Percentiles rank a stretch among this genome's conserved stretches.
Conservation (phyloP, 1,139 yeast genomes). For the Wickerhamiella infanticola region DNA sequence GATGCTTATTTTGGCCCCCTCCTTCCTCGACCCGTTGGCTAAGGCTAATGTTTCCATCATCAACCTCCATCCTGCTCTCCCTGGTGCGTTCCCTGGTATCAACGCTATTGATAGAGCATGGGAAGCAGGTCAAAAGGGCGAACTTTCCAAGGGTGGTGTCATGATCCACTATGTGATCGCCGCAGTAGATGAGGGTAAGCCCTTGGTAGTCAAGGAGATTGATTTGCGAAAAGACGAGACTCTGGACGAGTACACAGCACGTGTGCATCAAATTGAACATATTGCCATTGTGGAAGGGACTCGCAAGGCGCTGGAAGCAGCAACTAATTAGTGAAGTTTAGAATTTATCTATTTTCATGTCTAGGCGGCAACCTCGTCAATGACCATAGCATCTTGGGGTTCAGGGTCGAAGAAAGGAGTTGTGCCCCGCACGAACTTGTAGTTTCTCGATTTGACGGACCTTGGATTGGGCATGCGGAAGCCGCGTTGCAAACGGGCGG, state of each 20-base stretch:
- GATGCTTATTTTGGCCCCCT: constrained; percentile 81
- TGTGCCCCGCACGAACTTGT: constrained; percentile 81
- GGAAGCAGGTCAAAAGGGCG: constrained; percentile 81
- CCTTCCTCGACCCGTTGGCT: constrained; percentile 52
- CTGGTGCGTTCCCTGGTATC: constrained; percentile 94
- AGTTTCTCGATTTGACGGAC: constrained; percentile 61
- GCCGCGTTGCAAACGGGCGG: constrained; percentile 66
- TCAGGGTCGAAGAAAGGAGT: constrained; percentile 48
- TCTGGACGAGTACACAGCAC: constrained; percentile 59
- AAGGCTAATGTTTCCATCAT: constrained; percentile 57
- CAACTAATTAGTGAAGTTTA: too few species aligned
- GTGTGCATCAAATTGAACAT: constrained; percentile 82
- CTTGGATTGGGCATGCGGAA: constrained; percentile 84
- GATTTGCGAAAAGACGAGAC: constrained; percentile 56
- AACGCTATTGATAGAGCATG: constrained; percentile 94
- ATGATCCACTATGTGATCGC: constrained; percentile 94
- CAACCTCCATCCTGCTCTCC: constrained; percentile 90
- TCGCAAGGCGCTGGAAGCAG: constrained; percentile 32
- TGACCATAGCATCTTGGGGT: constrained; percentile 48
- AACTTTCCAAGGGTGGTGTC: constrained; percentile 68
- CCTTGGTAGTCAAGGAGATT: constrained; percentile 66
- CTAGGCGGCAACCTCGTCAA: constrained; percentile 32
- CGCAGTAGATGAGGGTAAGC: constrained; percentile 88
- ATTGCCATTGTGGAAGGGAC: constrained; percentile 88
- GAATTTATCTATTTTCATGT: too few species aligned